Evolutionary conservation across 164 flowering plant genomes (phyloP).

Genomic region (Berberis vulgaris): DNA sequence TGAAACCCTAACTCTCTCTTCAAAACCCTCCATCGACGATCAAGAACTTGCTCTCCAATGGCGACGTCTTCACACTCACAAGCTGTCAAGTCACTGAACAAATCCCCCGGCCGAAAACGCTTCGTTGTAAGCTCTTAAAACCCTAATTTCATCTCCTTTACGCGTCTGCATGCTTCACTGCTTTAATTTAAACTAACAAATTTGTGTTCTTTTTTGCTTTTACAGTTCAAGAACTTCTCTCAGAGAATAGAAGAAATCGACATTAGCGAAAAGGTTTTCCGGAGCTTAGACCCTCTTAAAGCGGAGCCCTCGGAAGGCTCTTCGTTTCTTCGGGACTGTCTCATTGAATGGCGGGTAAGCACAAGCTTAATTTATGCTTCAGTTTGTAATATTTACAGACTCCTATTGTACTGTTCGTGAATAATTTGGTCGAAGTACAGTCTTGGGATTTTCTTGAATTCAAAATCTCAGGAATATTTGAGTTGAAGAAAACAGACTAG

Average conservation of each 20-base stretch:
- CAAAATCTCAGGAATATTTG: background rate
- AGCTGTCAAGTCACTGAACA: slow-evolving; percentile 78
- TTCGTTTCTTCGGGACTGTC: slow-evolving; percentile 66
- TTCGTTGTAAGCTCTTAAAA: slow-evolving; percentile 42
- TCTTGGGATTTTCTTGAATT: background rate
- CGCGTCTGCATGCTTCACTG: background rate
- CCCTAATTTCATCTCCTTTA: background rate
- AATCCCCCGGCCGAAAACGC: slow-evolving; percentile 51
- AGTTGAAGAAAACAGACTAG: background rate
- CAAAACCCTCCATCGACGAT: too few species aligned
- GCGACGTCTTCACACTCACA: slow-evolving; percentile 38
- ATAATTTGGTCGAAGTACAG: background rate
- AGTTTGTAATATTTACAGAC: too few species aligned
- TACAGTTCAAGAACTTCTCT: slow-evolving; percentile 72
- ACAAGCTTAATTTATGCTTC: background rate
- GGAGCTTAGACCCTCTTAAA: slow-evolving; percentile 49
- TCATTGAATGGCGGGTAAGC: slow-evolving; percentile 78
- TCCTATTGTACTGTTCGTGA: too few species aligned
- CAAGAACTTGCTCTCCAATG: background rate
- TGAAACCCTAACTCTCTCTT: too few species aligned
- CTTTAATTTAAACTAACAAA: background rate
- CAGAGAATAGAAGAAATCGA: slow-evolving; percentile 64
- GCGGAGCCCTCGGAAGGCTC: slow-evolving; percentile 65
- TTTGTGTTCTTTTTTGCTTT: slow-evolving; percentile 1
- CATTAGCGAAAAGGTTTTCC: slow-evolving; percentile 41